These are phyloP conservation scores for Fusarium sp. DNA, from an alignment of 2,329 filamentous ascomycete species.

Conservation along the genomic window DNA sequence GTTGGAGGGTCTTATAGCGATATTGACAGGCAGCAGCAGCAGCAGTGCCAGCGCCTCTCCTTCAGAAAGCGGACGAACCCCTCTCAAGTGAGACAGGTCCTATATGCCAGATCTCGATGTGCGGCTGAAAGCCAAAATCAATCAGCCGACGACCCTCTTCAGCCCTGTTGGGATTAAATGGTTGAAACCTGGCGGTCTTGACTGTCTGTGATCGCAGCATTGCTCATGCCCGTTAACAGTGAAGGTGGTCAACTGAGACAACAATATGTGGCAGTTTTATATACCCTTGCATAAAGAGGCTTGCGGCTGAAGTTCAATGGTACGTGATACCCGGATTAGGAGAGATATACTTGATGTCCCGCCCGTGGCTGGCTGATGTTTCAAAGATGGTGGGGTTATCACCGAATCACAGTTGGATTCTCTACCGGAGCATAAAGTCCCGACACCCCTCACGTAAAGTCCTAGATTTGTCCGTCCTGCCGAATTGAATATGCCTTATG, in stretches of 20 bases:
- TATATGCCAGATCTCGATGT: too few species aligned
- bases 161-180: not conserved
- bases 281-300: not conserved
- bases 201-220: not conserved
- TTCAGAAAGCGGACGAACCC: not conserved
- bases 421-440: too few species aligned
- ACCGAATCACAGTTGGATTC: not conserved
- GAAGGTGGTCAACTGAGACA: not conserved
- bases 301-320: not conserved
- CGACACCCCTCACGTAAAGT: not conserved
- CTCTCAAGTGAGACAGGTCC: not conserved
- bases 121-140: not conserved
- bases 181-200: too few species aligned
- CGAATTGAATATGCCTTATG: rapidly evolving
- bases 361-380: not conserved
- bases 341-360: rapidly evolving
- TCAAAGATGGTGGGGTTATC: not conserved
- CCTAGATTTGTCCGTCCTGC: not conserved
- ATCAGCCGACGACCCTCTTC: too few species aligned
- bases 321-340: too few species aligned
- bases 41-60: not conserved
- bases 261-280: not conserved
- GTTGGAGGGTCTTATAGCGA: not conserved
- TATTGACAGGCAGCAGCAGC: rapidly evolving
- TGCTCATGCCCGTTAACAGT: rapidly evolving